Percentiles rank a stretch among this genome's conserved stretches.
Conservation (phyloP, 164 flowering plant genomes). For the Vitis cinerea region DNA sequence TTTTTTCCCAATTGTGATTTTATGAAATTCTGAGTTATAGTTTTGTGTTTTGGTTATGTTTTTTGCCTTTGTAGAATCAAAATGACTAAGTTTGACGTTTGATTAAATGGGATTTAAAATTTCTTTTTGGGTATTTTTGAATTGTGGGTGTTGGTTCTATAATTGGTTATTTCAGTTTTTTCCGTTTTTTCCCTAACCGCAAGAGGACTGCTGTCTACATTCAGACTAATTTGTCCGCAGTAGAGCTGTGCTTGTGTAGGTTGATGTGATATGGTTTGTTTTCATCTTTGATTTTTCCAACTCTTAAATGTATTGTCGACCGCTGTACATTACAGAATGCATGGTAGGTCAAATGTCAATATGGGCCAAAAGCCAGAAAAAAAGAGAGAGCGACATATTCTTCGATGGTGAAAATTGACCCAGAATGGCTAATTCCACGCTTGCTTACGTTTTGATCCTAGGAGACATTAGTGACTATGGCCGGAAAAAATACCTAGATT, state of each 20-base stretch:
- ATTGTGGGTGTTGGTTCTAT: not conserved
- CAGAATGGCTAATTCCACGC: not conserved
- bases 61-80: too few species aligned
- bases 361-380: not conserved
- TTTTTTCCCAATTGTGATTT: too few species aligned
- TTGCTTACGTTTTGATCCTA: not conserved
- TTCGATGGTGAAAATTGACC: not conserved
- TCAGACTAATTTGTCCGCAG: slow-evolving; percentile 3
- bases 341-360: slow-evolving; percentile 12
- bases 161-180: slow-evolving; percentile 20
- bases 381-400: not conserved
- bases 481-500: not conserved
- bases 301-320: not conserved
- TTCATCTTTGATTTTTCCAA: slow-evolving; percentile 15
- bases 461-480: not conserved
- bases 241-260: slow-evolving; percentile 5
- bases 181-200: slow-evolving; percentile 7
- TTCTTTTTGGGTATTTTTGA: not conserved
- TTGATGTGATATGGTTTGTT: slow-evolving; percentile 25
- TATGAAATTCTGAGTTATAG: too few species aligned
- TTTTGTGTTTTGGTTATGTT: too few species aligned
- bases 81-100: not conserved
- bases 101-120: not conserved
- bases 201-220: slow-evolving; percentile 2
- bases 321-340: not conserved